Base-by-base conservation (phyloP, 345 rosid genomes). In the Syzygium jambos region DNA sequence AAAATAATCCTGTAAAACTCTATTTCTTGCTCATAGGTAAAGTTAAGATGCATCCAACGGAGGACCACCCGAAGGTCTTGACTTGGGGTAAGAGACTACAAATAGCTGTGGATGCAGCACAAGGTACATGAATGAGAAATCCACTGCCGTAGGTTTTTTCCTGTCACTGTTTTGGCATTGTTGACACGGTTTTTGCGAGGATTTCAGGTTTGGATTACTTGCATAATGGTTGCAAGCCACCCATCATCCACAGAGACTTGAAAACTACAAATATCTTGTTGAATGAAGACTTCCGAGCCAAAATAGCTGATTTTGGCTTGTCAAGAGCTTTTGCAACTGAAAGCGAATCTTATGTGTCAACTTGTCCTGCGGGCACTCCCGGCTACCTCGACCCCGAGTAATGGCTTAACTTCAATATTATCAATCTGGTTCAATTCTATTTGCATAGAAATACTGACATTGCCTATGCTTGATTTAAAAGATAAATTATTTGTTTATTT, bases 371-470 rank as follows among this genome's bases (percentile, higher is more conserved):
- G 15, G 93, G 95, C 84, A 93, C 93, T 6, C 93, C 92, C 16
- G 91, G 93, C 53, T 92, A 93, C 85, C 78, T 93, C 56, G 93
- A 92, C 41, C 95, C 95, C 14, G 91, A 91, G 95, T 91, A 91
- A 88, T 52, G 23, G 38, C 41, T 3, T 43, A 84, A 49, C 29
- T 8, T 30, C 2, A 0, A 61, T 61, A 61, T n/a, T 61, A 61
- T 57, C 5, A 2, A 57, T 57, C 3, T 23, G 12, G n/a, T 25
- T 57, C 3, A 27, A 0, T 59, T 59, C 73, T 1, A 61, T 3
- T 2, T 59, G 17, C 9, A 59, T 59, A 27, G 27, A 27, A 59
- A 59, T 11, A 12, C n/a, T 59, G 30, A 1, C 68, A 59, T 2
- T 27, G 68, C 30, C 30, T 59, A 59, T 1, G 7, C 10, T 59